phyloP scores from a whole-genome alignment of 2,329 filamentous ascomycete species.

The Rutstroemia sp. region DNA sequence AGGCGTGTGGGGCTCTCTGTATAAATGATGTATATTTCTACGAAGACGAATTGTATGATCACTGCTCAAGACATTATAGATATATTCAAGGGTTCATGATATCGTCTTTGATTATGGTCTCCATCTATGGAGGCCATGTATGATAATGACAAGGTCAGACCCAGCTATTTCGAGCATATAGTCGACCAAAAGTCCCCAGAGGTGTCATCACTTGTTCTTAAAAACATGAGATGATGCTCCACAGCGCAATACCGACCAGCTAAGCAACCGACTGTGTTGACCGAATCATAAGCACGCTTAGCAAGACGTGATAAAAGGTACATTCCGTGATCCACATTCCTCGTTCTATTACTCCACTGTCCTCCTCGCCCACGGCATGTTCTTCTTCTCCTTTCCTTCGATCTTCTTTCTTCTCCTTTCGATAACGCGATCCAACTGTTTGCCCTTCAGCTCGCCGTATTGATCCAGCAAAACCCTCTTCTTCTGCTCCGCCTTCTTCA shows the following conservation, averaged over 20 bases:
- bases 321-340: background rate
- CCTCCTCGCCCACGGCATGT: conserved; percentile 52
- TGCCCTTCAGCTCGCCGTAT: conserved; percentile 77
- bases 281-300: too few relatives aligned
- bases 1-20: background rate
- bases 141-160: too few relatives aligned
- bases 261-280: too few relatives aligned
- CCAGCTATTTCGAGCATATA: too few relatives aligned
- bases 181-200: too few relatives aligned
- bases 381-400: conserved; percentile 75
- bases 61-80: background rate
- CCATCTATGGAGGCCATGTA: too few relatives aligned
- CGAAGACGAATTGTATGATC: background rate
- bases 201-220: too few relatives aligned
- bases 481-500: conserved; percentile 91
- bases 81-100: background rate
- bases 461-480: conserved; percentile 72
- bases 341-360: conserved; percentile 23
- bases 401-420: conserved; percentile 88
- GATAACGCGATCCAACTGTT: conserved; percentile 75
- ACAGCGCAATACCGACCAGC: too few relatives aligned
- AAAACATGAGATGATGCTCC: too few relatives aligned
- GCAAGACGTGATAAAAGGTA: background rate
- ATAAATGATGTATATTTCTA: background rate
- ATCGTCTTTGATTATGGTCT: too few relatives aligned